Evolutionary conservation across 179 eudicot genomes (phyloP), one percentile per base, ranked within the genome.

Genomic region (Camellia oleifera): DNA sequence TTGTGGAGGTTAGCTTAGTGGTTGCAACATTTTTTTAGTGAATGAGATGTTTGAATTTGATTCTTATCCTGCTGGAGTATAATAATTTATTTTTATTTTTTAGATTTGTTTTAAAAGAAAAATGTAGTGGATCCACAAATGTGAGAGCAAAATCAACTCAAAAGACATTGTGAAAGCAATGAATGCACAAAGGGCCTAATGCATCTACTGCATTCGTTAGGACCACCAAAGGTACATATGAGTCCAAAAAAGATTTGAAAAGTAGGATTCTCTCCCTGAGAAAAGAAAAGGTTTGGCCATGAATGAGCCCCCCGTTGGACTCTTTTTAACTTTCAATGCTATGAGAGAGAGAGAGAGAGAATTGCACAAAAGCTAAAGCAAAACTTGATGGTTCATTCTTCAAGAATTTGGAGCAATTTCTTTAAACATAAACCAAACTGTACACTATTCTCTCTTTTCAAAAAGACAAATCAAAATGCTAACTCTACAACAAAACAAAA

Each of bases 231-330:
- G 23, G 0, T 48, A 3, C 42, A 68, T 40, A 15, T 69, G 23
- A 17, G 56, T 70, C 26, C 26, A 46, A 70, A 17, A 70, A 45
- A 70, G 13, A 45, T 46, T 14, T 58, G 14, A 45, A 75, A 60
- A 75, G 78, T 75, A 5, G 40, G 78, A 75, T 75, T 75, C 78
- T 60, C 57, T 58, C 12, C 17, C 11, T 44, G 52, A 9, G 11
- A 60, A 7, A 57, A 61, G 23, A 12, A n/a, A 18, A 44, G 61
- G 40, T 52, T 40, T 6, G 50, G 52, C 5, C n/a, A 17, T 23
- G 32, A 5, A 52, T 23, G 18, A 57, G 23, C 13, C 4, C 48
- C 20, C 0, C n/a, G 13, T 18, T 52, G 15, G 11, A 3, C 5
- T 14, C 50, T 32, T 64, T 7, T 18, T 7, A 13, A 74, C 48